These are phyloP conservation scores for Stagonosporopsis vannaccii DNA, from an alignment of 2,329 filamentous ascomycete genomes.

Conservation along the genomic window DNA sequence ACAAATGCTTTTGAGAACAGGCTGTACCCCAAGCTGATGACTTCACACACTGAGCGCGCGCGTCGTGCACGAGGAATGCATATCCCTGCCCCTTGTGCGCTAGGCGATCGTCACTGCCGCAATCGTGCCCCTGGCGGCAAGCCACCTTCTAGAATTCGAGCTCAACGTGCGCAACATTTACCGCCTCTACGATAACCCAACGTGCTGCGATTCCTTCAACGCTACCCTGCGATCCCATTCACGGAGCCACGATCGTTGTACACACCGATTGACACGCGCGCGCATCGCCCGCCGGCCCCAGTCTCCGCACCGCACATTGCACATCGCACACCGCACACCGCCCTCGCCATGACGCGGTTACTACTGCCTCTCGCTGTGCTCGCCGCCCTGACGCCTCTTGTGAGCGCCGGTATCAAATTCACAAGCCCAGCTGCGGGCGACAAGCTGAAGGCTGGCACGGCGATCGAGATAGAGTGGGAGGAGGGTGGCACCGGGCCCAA, in stretches of 20 bases:
- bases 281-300: neutral
- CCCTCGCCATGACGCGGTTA: slow-evolving; percentile 38
- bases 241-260: neutral
- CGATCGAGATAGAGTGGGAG: slow-evolving; percentile 64
- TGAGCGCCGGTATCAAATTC: slow-evolving; percentile 63
- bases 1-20: too few species aligned
- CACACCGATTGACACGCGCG: neutral
- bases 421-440: slow-evolving; percentile 61
- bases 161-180: slow-evolving; percentile 12
- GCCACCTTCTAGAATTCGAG: slow-evolving; percentile 29
- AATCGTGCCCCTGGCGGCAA: slow-evolving; percentile 40
- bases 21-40: neutral
- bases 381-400: slow-evolving; percentile 51
- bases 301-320: neutral
- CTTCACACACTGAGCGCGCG: slow-evolving; percentile 8
- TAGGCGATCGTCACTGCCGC: slow-evolving; percentile 34
- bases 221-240: neutral
- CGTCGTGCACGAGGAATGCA: slow-evolving; percentile 19
- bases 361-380: slow-evolving; percentile 39
- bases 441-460: slow-evolving; percentile 57
- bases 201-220: neutral
- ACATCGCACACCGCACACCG: slow-evolving; percentile 16
- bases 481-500: slow-evolving; percentile 61
- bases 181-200: neutral
- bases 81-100: slow-evolving; percentile 23